Conservation (phyloP, 805 yeast species). For the Millerago galiae region DNA sequence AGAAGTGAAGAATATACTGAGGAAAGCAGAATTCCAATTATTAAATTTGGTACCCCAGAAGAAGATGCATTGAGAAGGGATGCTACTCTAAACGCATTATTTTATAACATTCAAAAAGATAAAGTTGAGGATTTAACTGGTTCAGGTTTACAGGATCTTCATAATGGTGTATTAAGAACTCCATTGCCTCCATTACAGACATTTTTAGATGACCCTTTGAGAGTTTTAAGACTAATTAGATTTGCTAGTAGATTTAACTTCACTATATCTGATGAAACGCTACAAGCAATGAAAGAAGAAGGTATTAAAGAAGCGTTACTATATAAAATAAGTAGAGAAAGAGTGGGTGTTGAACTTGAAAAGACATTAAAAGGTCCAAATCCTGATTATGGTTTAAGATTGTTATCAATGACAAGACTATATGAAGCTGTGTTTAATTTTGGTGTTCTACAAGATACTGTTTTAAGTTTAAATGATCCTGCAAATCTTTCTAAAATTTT, state of each 20-base stretch:
- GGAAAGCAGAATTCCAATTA: slow-evolving; percentile 79
- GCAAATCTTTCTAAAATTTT: slow-evolving; percentile 6
- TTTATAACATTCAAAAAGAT: slow-evolving; percentile 67
- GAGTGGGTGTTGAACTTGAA: slow-evolving; percentile 80
- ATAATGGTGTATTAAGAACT: slow-evolving; percentile 68
- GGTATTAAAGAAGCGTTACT: slow-evolving; percentile 53
- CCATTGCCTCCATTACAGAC: slow-evolving; percentile 84
- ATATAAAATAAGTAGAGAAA: slow-evolving; percentile 78
- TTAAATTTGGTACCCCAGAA: slow-evolving; percentile 80
- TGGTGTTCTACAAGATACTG: slow-evolving; percentile 17
- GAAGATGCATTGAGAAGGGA: slow-evolving; percentile 92
- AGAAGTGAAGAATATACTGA: slow-evolving; percentile 81
- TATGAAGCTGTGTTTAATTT: slow-evolving; percentile 52
- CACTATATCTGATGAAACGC: slow-evolving; percentile 48
- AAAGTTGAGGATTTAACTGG: slow-evolving; percentile 82
- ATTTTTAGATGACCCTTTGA: slow-evolving; percentile 87
- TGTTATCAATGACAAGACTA: slow-evolving; percentile 50
- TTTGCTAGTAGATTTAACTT: slow-evolving; percentile 80
- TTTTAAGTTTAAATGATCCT: slow-evolving; percentile 17
- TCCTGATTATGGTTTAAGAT: slow-evolving; percentile 55
- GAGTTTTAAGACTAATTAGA: slow-evolving; percentile 79
- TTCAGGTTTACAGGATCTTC: slow-evolving; percentile 66
- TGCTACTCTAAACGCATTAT: slow-evolving; percentile 90
- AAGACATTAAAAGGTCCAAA: slow-evolving; percentile 65
- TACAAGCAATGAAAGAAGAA: slow-evolving; percentile 53